Evolutionary conservation across 352 stramenopile species (phyloP).

Genomic region (Globisporangium apiculatum): DNA sequence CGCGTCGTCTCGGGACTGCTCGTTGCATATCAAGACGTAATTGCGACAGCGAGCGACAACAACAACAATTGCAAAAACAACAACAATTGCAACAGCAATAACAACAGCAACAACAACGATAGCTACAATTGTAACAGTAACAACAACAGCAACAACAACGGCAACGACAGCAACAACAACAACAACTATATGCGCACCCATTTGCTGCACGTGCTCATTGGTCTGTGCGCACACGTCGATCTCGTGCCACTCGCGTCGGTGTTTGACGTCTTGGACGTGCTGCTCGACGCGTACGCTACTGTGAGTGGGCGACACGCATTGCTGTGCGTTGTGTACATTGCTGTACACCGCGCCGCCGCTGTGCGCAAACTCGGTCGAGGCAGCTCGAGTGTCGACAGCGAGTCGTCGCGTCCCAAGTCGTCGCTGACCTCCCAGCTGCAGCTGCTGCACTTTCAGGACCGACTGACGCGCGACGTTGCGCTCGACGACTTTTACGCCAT

Average conservation of each 20-base stretch:
- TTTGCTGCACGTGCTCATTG: conserved; percentile 24
- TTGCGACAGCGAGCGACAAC: no score
- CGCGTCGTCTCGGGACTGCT: conserved; percentile 20
- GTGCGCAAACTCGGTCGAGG: not conserved
- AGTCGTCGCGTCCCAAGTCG: not conserved
- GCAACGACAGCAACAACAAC: no score
- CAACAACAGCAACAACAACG: no score
- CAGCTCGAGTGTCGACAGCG: no score
- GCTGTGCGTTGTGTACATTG: conserved; percentile 36
- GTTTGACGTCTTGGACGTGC: conserved; percentile 17
- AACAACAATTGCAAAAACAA: no score
- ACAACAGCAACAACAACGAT: no score
- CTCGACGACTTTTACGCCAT: conserved; percentile 37
- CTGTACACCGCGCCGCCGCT: conserved; percentile 20
- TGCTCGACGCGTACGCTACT: conserved; percentile 21
- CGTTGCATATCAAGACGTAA: not conserved
- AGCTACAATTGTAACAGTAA: no score
- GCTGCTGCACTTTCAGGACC: conserved; percentile 27
- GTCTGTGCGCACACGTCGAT: conserved; percentile 35
- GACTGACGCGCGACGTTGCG: conserved; percentile 23
- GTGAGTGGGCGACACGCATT: conserved; percentile 1
- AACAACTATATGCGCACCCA: not conserved
- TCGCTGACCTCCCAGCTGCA: not conserved
- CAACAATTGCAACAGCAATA: no score
- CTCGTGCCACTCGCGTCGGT: conserved; percentile 25